Evolutionary conservation across 106 monocot genomes (phyloP).

Genomic region (Gastrodia elata): DNA sequence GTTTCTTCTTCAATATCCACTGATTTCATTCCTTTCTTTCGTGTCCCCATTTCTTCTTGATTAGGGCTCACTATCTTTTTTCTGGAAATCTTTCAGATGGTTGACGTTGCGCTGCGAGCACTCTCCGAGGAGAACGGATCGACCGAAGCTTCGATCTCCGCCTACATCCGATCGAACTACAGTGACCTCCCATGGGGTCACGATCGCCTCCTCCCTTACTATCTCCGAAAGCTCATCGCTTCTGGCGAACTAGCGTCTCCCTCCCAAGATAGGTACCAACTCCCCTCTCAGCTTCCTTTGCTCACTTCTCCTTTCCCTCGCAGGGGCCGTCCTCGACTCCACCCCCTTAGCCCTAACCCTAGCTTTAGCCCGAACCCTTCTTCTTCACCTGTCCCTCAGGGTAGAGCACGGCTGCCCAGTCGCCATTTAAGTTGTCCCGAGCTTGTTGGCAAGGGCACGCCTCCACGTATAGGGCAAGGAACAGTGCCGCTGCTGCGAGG

Average conservation of each 20-base stretch:
- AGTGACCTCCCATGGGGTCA: slow-evolving; percentile 13
- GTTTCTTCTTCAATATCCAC: not conserved
- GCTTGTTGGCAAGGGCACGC: not conserved
- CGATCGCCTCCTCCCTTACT: slow-evolving; percentile 21
- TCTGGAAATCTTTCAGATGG: slow-evolving; percentile 18
- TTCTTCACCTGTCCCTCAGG: not conserved
- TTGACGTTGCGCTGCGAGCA: slow-evolving; percentile 11
- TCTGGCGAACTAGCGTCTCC: slow-evolving; percentile 9
- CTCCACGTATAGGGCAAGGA: not conserved
- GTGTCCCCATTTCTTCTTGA: not conserved
- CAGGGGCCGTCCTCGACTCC: not conserved
- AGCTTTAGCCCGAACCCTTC: not conserved
- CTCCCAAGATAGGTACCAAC: not conserved
- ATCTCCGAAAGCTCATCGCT: slow-evolving; percentile 15
- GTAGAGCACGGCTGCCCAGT: not conserved
- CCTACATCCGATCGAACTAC: slow-evolving; percentile 16
- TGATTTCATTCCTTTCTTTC: not conserved
- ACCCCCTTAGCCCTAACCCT: slow-evolving; percentile 1
- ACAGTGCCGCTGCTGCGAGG: not conserved
- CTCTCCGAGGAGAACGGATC: slow-evolving; percentile 19
- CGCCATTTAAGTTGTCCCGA: not conserved
- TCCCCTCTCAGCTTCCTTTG: not conserved
- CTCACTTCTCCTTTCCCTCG: not conserved
- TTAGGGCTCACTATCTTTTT: not conserved
- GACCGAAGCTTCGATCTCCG: slow-evolving; percentile 20